Base-by-base conservation (phyloP, 2,329 filamentous ascomycete genomes). In the Pseudomassariella vexata region DNA sequence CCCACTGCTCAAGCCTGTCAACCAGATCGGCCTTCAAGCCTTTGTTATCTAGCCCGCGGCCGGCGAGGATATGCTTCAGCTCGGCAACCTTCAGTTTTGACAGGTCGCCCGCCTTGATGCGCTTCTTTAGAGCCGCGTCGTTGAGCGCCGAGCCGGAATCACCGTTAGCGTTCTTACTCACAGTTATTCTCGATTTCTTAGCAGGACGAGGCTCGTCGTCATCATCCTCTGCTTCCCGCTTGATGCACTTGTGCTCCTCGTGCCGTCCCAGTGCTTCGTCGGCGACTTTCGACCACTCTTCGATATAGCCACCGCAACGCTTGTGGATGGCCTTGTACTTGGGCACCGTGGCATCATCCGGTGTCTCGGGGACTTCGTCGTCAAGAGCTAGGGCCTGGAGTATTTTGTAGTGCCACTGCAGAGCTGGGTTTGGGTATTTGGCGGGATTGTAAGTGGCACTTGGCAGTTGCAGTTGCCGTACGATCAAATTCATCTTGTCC, bases 361-460 rank as follows among this genome's bases (percentile, higher is more conserved):
- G 60, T 30, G 81, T 73, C 14, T 84, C 81, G 0, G 89, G 89
- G 2, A 94, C 63, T 44, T 95, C 89, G 53, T 98, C 92, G 21
- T 95, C 89, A 1, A 98, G 68, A 0, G 92, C 92, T 36, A 95
- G 71, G 6, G 85, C 83, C 59, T 98, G 92, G 1, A 98, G 65
- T 27, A 98, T 94, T 40, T 79, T 82, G 66, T 96, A 98, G 62
- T 96, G 92, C 89, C 90, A 98, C 60, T 98, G 92, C 16, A 98
- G 68, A 7, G 85, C 75, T 8, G 89, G 88, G 40, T 98, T 98
- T 0, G 92, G 86, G 49, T 95, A 96, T 50, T 83, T 92, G 2
- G 68, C 66, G 1, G 90, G 89, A 44, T 94, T 83, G 52, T 94
- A 98, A 19, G 75, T 68, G 5, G 75, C 88, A 49, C 85, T 89